These are phyloP conservation scores for Leccinum fallax DNA, from an alignment of 1,284 basidiomycete genomes.

Conservation along the genomic window DNA sequence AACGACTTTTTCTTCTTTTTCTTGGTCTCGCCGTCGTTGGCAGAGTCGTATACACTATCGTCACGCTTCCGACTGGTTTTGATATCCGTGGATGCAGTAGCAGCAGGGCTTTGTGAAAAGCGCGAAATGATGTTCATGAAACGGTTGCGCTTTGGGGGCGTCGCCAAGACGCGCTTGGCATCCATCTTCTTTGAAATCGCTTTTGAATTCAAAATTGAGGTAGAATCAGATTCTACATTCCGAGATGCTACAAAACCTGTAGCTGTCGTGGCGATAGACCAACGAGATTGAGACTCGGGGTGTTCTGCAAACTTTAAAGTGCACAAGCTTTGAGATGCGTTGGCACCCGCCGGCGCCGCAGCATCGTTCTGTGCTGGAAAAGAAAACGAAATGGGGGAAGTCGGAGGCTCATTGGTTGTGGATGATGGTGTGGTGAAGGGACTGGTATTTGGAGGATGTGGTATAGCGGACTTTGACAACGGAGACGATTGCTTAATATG, in stretches of 20 bases:
- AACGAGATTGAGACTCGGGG: conserved; percentile 28
- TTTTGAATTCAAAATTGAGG: neutral
- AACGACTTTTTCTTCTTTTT: conserved; percentile 22
- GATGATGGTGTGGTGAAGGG: neutral
- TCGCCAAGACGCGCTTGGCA: conserved; percentile 19
- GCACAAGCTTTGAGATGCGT: conserved; percentile 7
- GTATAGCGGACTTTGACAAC: neutral
- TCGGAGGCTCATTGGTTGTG: conserved; percentile 4
- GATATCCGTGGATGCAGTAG: conserved; percentile 1
- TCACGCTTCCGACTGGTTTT: neutral
- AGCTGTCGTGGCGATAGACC: conserved; percentile 33
- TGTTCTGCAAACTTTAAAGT: conserved; percentile 8
- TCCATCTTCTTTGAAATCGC: conserved; percentile 15
- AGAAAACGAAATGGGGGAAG: neutral
- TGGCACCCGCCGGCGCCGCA: neutral
- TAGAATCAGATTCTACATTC: conserved; percentile 10
- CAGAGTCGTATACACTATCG: conserved; percentile 24
- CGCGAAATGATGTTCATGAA: conserved; percentile 36
- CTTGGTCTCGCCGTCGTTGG: conserved; percentile 24
- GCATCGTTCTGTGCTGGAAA: neutral
- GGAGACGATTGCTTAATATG: conserved; percentile 6
- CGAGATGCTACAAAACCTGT: conserved; percentile 23
- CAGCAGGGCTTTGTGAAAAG: conserved; percentile 31
- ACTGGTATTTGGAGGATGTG: conserved; percentile 9
- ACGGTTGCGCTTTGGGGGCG: conserved; percentile 31